Evolutionary conservation across 164 flowering plant genomes (phyloP), one percentile per base, ranked within the genome.

Genomic region (Euptelea pleiosperma): DNA sequence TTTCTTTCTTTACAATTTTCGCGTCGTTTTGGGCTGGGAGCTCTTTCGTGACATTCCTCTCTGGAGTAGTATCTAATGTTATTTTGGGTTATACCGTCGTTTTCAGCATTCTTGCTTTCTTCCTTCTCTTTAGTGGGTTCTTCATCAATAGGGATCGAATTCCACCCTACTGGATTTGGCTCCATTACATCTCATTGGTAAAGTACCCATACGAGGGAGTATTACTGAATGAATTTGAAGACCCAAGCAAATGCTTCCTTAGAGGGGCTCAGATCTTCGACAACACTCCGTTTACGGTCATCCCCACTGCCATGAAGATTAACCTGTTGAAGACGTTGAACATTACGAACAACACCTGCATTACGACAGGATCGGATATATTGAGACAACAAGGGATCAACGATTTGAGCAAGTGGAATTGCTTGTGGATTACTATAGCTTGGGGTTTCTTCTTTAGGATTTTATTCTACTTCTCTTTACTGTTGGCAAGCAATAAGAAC

Each of bases 21-120:
- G 88, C 96, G 28, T 66, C 96, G 4, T 89, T 92, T 59, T 92
- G 96, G 96, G 96, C 95, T 8, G 98, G 96, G 0, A 85, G 74
- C 66, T 86, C 96, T 3, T 91, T 91, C 69, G 98, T 91, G 0
- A 87, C 98, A 2, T 91, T 91, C 72, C 73, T 91, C 4, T 89
- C 98, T 2, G 92, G 96, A 3, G 71, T 91, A 3, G 79, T 91
- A 2, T 68, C 89, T 0, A 78, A 87, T 40, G 96, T 84, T 10
- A 89, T 89, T 88, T 14, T 92, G 12, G 98, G 98, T 0, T 92
- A 71, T 79, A 78, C 86, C 0, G 82, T 89, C 1, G 96, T 89
- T 9, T 87, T 92, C 1, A 88, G 96, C 4, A 62, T 84, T 10
- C 59, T 92, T 3, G 93, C 96, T 4, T 89, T 89, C 70, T 89